Base-by-base conservation (phyloP, 2,329 filamentous ascomycete genomes). In the Claviceps paspali region DNA sequence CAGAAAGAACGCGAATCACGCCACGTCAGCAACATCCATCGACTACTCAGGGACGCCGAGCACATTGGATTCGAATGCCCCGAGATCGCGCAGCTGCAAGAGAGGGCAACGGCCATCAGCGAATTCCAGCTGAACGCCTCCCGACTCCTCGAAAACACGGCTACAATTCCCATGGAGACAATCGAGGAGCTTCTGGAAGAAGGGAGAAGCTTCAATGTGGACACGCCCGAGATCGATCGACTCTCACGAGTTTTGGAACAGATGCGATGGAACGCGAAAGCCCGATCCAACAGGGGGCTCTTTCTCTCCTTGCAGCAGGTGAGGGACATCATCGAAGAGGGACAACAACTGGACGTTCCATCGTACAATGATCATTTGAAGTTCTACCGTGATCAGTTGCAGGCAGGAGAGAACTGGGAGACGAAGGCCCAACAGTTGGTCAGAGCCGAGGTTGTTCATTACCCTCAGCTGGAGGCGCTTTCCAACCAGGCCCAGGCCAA, bases 171-270 rank as follows among this genome's bases (percentile, higher is more conserved):
- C 32, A 73, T 79, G 32, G 71, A 79, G 47, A 75, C 81, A n/a
- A 78, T 95, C 40, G 85, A 95, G 52, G 84, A 93, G 42, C 66
- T 96, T 6, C 73, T 94, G n/a, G 87, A 96, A 51, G 73, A 86
- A 49, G 87, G 88, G 18, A 82, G 83, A 43, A 74, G 75, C 36
- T 95, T 93, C 53, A 93, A 93, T 50, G 79, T 95, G 38, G 87
- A 94, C 50, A 81, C 92, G 42, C 82, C 83, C 1, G 88, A 96
- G 56, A 72, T 94, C 19, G 86, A 93, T 38, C 72, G 74, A 40
- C 68, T 98, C 7, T 81, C 88, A 26, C 78, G 74, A 41, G 71
- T 88, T 10, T 68, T 94, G 8, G 82, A 86, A 44, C 82, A 93
- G 54, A 71, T 91, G 51, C 84, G 80, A 50, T 98, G 91, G 91